Percentiles rank a stretch among this genome's conserved stretches.
Conservation (phyloP, 495 filamentous ascomycete genomes). For the Podospora comata region DNA sequence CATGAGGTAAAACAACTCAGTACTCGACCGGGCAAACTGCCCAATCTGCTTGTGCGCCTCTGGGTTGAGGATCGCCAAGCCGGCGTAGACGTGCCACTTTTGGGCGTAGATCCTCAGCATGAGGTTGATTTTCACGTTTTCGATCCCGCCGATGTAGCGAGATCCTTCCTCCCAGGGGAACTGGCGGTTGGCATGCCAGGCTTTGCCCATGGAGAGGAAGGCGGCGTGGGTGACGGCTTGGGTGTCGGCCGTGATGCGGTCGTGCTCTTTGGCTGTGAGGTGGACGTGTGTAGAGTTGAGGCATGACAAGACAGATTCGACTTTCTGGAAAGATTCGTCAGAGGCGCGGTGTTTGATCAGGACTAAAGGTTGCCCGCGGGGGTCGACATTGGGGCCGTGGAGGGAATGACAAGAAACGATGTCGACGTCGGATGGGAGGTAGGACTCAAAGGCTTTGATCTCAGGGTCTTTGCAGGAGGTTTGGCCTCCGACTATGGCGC, state of each 20-base stretch:
- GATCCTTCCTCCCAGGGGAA: conserved; percentile 88
- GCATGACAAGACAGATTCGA: conserved; percentile 75
- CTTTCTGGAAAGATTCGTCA: conserved; percentile 68
- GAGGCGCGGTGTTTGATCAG: conserved; percentile 90
- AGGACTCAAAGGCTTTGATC: conserved; percentile 84
- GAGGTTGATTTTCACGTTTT: conserved; percentile 99
- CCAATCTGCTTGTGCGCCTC: conserved; percentile 85
- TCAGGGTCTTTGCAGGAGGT: conserved; percentile 98
- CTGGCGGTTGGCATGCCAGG: conserved; percentile 87
- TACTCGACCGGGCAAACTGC: conserved; percentile 89
- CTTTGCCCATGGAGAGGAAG: conserved; percentile 94
- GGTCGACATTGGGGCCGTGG: conserved; percentile 87
- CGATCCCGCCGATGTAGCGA: conserved; percentile 92
- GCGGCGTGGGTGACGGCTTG: conserved; percentile 97
- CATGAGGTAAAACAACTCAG: conserved; percentile 95
- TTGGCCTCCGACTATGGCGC: conserved; percentile 93
- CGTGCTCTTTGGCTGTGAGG: conserved; percentile 81
- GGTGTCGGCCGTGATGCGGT: conserved; percentile 96
- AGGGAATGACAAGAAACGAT: conserved; percentile 97
- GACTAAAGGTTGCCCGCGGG: conserved; percentile 82
- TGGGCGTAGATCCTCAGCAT: conserved; percentile 95
- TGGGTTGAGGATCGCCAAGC: conserved; percentile 93
- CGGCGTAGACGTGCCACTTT: conserved; percentile 99
- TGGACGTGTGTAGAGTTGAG: conserved; percentile 80
- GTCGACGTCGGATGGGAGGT: conserved; percentile 84